Evolutionary conservation across 192 early-diverging fungal genomes (phyloP).

Genomic region (Borealophlyctis nickersoniae): DNA sequence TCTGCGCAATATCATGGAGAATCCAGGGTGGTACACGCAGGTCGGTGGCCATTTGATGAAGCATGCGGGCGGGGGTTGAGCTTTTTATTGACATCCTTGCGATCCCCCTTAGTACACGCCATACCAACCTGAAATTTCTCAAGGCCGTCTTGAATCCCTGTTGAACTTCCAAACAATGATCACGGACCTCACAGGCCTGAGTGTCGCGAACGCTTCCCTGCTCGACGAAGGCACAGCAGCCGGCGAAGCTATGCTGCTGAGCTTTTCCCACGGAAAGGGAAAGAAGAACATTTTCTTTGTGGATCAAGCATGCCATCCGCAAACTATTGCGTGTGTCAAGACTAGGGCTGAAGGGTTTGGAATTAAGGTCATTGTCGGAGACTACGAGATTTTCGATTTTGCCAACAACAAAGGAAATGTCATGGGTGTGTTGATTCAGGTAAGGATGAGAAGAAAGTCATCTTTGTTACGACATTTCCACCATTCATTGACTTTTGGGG

Average conservation of each 20-base stretch:
- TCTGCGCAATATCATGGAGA: slow-evolving; percentile 95
- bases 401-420: slow-evolving; percentile 70
- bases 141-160: slow-evolving; percentile 95
- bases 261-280: slow-evolving; percentile 66
- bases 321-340: slow-evolving; percentile 89
- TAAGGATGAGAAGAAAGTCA: slow-evolving; percentile 40
- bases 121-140: slow-evolving; percentile 99
- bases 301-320: slow-evolving; percentile 89
- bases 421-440: slow-evolving; percentile 87
- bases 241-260: slow-evolving; percentile 95
- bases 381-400: slow-evolving; percentile 79
- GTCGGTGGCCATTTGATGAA: too few relatives aligned
- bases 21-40: slow-evolving; percentile 99
- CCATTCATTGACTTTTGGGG: too few relatives aligned
- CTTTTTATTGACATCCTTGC: slow-evolving; percentile 8
- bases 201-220: slow-evolving; percentile 95
- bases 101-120: slow-evolving; percentile 80
- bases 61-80: too few relatives aligned
- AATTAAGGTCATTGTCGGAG: slow-evolving; percentile 83
- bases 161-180: slow-evolving; percentile 99
- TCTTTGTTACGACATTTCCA: slow-evolving; percentile 3
- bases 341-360: slow-evolving; percentile 95
- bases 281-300: slow-evolving; percentile 88
- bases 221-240: slow-evolving; percentile 99
- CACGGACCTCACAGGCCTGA: slow-evolving; percentile 90